A percentile compares a stretch with the other conserved stretches of the same genome.
Evolutionary conservation across 2,329 filamentous ascomycete genomes (phyloP).

Genomic region (Herpotrichia juniperi): DNA sequence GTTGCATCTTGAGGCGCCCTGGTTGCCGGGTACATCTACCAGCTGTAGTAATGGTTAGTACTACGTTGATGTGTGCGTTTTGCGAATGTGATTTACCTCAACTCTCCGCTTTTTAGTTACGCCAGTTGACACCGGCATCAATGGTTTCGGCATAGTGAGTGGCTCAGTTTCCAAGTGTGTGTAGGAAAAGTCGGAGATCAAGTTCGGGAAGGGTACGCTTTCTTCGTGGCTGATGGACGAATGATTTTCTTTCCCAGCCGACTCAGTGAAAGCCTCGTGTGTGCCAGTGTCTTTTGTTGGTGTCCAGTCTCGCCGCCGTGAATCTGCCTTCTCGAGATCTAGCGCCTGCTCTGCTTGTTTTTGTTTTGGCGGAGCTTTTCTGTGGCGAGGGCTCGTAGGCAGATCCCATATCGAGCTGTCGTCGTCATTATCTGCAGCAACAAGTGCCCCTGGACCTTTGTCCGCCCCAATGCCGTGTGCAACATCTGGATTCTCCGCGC

Average conservation of each 20-base stretch:
- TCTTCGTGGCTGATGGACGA: conserved; percentile 6
- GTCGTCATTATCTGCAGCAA: background rate
- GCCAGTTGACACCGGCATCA: conserved; percentile 3
- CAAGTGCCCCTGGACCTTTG: background rate
- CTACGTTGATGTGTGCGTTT: background rate
- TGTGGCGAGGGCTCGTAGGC: conserved; percentile 25
- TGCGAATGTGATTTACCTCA: conserved; percentile 24
- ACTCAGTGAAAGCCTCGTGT: conserved; percentile 19
- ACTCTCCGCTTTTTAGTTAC: conserved; percentile 36
- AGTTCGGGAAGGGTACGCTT: conserved; percentile 26
- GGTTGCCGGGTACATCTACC: conserved; percentile 33
- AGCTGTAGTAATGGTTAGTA: conserved; percentile 19
- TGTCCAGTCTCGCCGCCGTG: conserved; percentile 44
- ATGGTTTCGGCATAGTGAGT: conserved; percentile 4
- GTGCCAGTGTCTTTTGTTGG: conserved; percentile 36
- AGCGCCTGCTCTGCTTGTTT: conserved; percentile 19
- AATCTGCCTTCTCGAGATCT: conserved; percentile 36
- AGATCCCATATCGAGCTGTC: conserved; percentile 32
- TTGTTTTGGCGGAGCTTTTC: conserved; percentile 18
- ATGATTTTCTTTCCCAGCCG: conserved; percentile 32
- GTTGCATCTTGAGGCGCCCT: conserved; percentile 20
- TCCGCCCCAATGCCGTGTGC: conserved; percentile 6
- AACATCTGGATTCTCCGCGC: background rate
- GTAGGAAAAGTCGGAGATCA: conserved; percentile 39
- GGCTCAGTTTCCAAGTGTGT: conserved; percentile 15